Evolutionary conservation across 306 rosid species (phyloP), one percentile per base, ranked within the genome.

Genomic region (Neltuma alba): DNA sequence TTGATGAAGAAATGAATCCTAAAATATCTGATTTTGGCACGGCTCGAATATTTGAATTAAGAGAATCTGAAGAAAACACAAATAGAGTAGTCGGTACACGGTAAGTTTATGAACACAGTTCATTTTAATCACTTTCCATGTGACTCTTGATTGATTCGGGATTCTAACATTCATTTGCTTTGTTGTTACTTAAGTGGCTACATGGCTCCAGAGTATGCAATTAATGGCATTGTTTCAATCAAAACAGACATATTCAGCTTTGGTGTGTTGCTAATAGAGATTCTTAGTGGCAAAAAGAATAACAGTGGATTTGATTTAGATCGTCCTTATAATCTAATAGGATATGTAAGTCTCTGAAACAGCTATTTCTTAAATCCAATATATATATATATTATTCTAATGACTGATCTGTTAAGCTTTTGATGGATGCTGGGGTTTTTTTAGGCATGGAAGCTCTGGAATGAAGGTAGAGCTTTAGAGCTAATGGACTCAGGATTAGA

Each of bases 381-480:
- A 23, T 12, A 44, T 23, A n/a, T n/a, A n/a, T n/a, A n/a, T n/a
- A 57, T 10, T 14, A 23, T 21, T 54, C 30, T 66, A 38, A 20
- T 42, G 41, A 57, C 4, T 77, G 15, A 80, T 9, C 15, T 41
- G 10, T 42, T 5, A 5, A 25, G 27, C 11, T 25, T 36, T 11
- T 23, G 38, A 28, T 23, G 41, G 31, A 41, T 55, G 10, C 0
- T 57, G 65, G 14, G 13, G 44, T 45, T 66, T 13, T 44, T 55
- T 27, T 11, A 84, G 87, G 87, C 80, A 7, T 84, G 85, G 91
- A 45, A 75, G 25, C 42, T 86, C 4, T 89, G 86, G 89, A 82
- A 71, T 47, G 79, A 85, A 34, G 78, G 55, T 30, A 79, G 31
- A 68, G 68, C 63, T 13, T 20, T 60, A 14, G 74, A 83, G 54